Base-by-base conservation (phyloP, 805 yeast species). In the Candida khao-thaluensis region DNA sequence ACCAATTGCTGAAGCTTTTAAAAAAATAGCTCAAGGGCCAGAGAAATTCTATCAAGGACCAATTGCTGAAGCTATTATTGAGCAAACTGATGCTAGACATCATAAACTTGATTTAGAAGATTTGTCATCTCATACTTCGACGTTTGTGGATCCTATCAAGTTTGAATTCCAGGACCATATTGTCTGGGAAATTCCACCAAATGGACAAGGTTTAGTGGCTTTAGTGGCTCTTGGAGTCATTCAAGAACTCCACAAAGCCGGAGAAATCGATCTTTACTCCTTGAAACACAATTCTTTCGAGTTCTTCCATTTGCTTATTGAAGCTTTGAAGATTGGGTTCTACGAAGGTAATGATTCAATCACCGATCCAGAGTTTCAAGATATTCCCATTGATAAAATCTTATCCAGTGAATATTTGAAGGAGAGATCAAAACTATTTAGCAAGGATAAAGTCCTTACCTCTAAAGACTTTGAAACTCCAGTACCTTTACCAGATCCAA, bases 181-280 rank as follows among this genome's bases (percentile, higher is more conserved):
- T 20, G 65, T 85, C 17, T 82, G 90, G 86, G 93, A 85, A 56
- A 79, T 85, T 45, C 93, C 95, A 8, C 95, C 95, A 10, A 85
- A 81, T 57, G 87, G 91, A 3, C 87, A 85, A 38, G 95, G 95
- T 7, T 59, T 85, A 10, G 85, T 85, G 31, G 93, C 90, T 0
- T 63, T 85, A 35, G 62, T 83, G 12, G 80, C 91, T 0, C 59
- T 84, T 35, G 93, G 91, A 0, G 66, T 82, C 30, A 72, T 85
- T 45, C 72, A 71, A 48, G 74, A 76, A 25, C 65, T 85, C 42
- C 77, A 76, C 22, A 62, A 62, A 12, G 43, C 52, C 12, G 74
- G 75, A 3, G 53, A 51, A 12, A 59, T 69, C 9, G 68, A 77
- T 36, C 52, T 82, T 29, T 48, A 58, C 32, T 42, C 50, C 3